These are phyloP conservation scores for Hyphopichia khmerensis DNA, from an alignment of 1,139 yeast species.

Conservation along the genomic window DNA sequence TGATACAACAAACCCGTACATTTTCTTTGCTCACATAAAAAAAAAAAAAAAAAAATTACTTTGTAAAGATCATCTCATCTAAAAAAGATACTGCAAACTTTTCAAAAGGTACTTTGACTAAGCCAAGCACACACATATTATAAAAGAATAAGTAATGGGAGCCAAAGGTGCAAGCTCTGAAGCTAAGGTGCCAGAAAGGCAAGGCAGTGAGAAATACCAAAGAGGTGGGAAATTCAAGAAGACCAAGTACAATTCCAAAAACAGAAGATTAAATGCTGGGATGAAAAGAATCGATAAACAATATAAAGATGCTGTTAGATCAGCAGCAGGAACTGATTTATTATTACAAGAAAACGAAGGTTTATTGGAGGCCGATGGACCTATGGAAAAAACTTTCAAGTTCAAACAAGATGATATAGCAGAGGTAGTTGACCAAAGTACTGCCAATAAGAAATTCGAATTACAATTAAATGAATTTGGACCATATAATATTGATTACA, in stretches of 20 bases:
- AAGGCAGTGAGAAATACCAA: constrained; percentile 17
- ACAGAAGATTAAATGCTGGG: constrained; percentile 62
- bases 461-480: constrained; percentile 77
- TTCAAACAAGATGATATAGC: constrained; percentile 79
- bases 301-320: constrained; percentile 71
- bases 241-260: constrained; percentile 37
- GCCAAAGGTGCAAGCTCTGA: not conserved
- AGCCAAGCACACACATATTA: not conserved
- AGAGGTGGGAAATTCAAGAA: constrained; percentile 15
- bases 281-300: constrained; percentile 68
- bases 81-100: not conserved
- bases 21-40: too few relatives aligned
- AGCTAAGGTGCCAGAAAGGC: not conserved
- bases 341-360: constrained; percentile 84
- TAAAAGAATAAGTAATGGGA: not conserved
- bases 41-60: not conserved
- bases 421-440: constrained; percentile 74
- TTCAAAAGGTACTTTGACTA: not conserved
- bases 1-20: not conserved
- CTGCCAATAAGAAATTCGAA: constrained; percentile 74
- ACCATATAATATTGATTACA: constrained; percentile 79
- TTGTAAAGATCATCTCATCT: constrained; percentile 1
- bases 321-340: constrained; percentile 86
- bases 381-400: constrained; percentile 85
- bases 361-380: constrained; percentile 81